Conservation (phyloP, 2,329 filamentous ascomycete genomes). For the Knufia fluminis region DNA sequence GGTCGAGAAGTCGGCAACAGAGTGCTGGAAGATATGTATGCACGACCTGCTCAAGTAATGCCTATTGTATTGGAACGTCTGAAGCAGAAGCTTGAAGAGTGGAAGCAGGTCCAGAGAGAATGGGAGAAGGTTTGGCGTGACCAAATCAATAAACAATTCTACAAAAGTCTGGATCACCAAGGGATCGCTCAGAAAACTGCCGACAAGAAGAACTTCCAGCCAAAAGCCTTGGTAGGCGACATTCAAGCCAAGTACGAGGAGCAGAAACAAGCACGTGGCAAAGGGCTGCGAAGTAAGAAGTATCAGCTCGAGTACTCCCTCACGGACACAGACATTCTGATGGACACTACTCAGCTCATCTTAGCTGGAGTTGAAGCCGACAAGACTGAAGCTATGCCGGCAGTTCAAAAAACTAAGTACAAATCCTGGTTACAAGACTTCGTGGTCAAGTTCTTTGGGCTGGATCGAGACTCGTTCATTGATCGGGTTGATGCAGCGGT, state of each 20-base stretch:
- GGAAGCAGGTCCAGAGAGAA: constrained; percentile 91
- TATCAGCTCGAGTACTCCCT: constrained; percentile 72
- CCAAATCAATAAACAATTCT: constrained; percentile 89
- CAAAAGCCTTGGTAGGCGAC: constrained; percentile 80
- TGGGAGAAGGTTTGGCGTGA: constrained; percentile 99
- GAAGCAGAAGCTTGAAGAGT: constrained; percentile 95
- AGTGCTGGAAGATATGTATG: constrained; percentile 80
- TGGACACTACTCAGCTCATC: constrained; percentile 41
- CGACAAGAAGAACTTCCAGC: constrained; percentile 85
- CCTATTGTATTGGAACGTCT: constrained; percentile 79
- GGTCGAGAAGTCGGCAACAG: constrained; percentile 72
- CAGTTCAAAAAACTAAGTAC: constrained; percentile 64
- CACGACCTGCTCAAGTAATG: constrained; percentile 73
- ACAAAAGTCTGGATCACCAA: constrained; percentile 95
- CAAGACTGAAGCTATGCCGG: constrained; percentile 41
- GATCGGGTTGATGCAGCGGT: constrained; percentile 37
- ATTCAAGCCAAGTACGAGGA: constrained; percentile 92
- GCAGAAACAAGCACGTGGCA: constrained; percentile 62
- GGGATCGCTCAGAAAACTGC: constrained; percentile 77
- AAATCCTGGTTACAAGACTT: constrained; percentile 69
- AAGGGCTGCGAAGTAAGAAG: constrained; percentile 50
- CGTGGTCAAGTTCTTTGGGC: constrained; percentile 65
- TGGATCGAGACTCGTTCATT: constrained; percentile 60
- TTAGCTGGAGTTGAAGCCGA: constrained; percentile 43
- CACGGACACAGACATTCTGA: constrained; percentile 57